Base-by-base conservation (phyloP, 192 early-diverging fungal species). In the Gonapodya sp. region DNA sequence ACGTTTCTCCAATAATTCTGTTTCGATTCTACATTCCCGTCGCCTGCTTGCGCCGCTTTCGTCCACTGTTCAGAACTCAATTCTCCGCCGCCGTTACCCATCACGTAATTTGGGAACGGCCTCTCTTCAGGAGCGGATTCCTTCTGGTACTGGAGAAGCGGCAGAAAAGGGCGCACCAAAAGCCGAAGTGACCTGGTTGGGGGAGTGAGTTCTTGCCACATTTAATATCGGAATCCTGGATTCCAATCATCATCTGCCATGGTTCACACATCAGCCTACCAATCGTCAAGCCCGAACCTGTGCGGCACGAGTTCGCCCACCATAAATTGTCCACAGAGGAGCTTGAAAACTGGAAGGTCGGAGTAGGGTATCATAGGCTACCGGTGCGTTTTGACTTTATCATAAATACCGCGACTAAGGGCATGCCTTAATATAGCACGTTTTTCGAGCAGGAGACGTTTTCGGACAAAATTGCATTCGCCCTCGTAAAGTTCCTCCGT, bases 311-410 rank as follows among this genome's bases (percentile, higher is more conserved):
- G 34, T 92, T 90, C 31, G 88, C 86, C 84, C 85, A 85, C 31
- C 85, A 87, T 79, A 79, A 83, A 36, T 85, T 92, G 74, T 84
- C 86, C 18, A 88, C 92, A 0, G 74, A 84, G 1, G 87, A 90
- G 36, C 84, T 94, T 1, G 92, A 93, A 79, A 82, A 84, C 0
- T 84, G 93, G 1, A 91, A 93, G 18, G 84, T 93, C 73, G 91
- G 89, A 0, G 34, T 87, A 0, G 86, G 84, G 1, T 88, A 87
- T 79, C 93, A 94, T 83, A 87, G 91, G 36, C 84, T 88, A 8
- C 8, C 46, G 46, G 46, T 64, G 46, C 8, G 46, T 64, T 64
- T 8, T 64, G 46, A 16, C 46, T 16, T 8, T 24, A 24, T 64
- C 46, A 24, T 64, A 24, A 24, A 64, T 16, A 64, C n/a, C n/a